A percentile compares a stretch with the other conserved stretches of the same genome.
Evolutionary conservation across 441 rosid genomes (phyloP).

Genomic region (Erysimum cheiri): DNA sequence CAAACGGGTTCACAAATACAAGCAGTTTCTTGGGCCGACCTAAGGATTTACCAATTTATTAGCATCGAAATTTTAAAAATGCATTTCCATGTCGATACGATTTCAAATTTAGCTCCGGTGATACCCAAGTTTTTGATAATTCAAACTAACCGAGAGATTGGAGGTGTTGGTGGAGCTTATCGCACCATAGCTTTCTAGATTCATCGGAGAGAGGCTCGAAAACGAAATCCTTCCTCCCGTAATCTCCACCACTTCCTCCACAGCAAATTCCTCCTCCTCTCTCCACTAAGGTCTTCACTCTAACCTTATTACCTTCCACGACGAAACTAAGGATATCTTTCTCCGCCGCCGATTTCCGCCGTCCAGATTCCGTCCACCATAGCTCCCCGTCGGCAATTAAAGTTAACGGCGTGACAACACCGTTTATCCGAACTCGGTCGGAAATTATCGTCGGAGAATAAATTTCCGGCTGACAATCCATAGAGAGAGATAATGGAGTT

Average conservation of each 20-base stretch:
- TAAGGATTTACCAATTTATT: constrained; percentile 2
- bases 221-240: constrained; percentile 66
- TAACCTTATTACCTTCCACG: constrained; percentile 56
- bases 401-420: constrained; percentile 46
- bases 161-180: constrained; percentile 55
- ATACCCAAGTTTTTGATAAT: not conserved
- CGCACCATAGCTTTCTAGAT: constrained; percentile 61
- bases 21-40: constrained; percentile 83
- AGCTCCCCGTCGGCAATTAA: constrained; percentile 66
- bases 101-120: not conserved
- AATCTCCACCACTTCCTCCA: constrained; percentile 45
- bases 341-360: constrained; percentile 52
- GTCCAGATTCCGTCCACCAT: constrained; percentile 54
- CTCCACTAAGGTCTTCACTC: constrained; percentile 57
- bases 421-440: constrained; percentile 59
- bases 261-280: constrained; percentile 58
- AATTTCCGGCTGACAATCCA: constrained; percentile 44
- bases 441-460: constrained; percentile 45
- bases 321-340: constrained; percentile 69
- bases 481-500: constrained; percentile 14
- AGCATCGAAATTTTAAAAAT: not conserved
- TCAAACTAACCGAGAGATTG: constrained; percentile 68
- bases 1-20: constrained; percentile 81
- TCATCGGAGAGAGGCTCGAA: constrained; percentile 70
- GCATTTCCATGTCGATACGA: not conserved